phyloP scores from a whole-genome alignment of 495 filamentous ascomycete genomes.

The Talaromyces stipitatus region DNA sequence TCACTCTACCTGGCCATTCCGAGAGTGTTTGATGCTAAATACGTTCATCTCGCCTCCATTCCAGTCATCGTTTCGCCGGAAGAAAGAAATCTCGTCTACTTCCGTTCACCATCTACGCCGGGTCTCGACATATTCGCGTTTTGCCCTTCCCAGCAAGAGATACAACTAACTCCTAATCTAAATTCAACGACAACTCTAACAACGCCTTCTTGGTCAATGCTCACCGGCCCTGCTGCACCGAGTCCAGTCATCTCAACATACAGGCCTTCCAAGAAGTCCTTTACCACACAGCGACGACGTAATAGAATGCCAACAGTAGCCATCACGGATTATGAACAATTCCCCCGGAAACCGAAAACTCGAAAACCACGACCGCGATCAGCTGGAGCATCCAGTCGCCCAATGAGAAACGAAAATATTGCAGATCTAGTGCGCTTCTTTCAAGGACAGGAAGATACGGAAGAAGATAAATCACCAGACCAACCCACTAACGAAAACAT shows the following conservation, averaged over 20 bases:
- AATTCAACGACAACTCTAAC: not conserved
- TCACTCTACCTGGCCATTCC: not conserved
- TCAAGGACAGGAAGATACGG: slow-evolving; percentile 21
- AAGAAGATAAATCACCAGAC: not conserved
- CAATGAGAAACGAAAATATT: slow-evolving; percentile 24
- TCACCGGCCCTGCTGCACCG: slow-evolving; percentile 24
- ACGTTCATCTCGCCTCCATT: not conserved
- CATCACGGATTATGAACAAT: slow-evolving; percentile 9
- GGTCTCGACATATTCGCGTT: not conserved
- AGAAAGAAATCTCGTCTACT: not conserved
- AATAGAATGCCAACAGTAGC: slow-evolving; percentile 26
- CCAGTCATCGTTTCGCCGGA: too few relatives aligned
- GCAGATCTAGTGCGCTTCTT: slow-evolving; percentile 33
- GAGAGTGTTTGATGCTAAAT: not conserved
- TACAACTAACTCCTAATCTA: too few relatives aligned
- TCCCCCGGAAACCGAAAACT: slow-evolving; percentile 11
- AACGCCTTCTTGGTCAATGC: not conserved
- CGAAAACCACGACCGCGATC: slow-evolving; percentile 8
- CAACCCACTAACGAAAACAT: slow-evolving; percentile 13
- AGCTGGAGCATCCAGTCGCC: slow-evolving; percentile 8
- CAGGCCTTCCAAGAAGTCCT: slow-evolving; percentile 19
- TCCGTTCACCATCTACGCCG: not conserved
- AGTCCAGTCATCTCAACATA: slow-evolving; percentile 35
- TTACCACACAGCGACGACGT: slow-evolving; percentile 17
- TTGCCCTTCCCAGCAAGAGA: too few relatives aligned